Evolutionary conservation across 1,284 basidiomycete genomes (phyloP).

Genomic region (Moniliella sp.): DNA sequence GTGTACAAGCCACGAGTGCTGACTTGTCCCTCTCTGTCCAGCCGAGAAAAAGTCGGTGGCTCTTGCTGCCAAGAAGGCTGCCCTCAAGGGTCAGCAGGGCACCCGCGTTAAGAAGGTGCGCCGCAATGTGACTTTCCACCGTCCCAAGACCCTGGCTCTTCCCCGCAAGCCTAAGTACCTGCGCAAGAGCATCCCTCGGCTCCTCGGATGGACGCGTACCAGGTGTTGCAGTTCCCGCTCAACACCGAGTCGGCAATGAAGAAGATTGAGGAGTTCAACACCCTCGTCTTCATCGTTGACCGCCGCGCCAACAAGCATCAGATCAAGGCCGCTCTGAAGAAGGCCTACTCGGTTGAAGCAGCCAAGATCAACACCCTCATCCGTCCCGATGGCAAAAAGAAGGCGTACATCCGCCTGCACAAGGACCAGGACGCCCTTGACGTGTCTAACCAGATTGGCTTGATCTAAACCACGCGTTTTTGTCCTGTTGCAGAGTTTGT

Average conservation of each 20-base stretch:
- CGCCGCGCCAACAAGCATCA: conserved; percentile 76
- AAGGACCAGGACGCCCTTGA: conserved; percentile 90
- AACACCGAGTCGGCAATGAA: conserved; percentile 44
- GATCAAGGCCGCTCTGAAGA: conserved; percentile 96
- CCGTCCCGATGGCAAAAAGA: conserved; percentile 95
- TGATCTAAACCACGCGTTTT: too few relatives aligned
- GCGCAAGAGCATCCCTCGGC: conserved; percentile 72
- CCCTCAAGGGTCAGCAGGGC: conserved; percentile 61
- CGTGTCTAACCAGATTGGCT: conserved; percentile 84
- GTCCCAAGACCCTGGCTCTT: conserved; percentile 77
- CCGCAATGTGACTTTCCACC: conserved; percentile 75
- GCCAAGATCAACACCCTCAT: conserved; percentile 94
- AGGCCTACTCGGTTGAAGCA: conserved; percentile 90
- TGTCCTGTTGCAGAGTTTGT: too few relatives aligned
- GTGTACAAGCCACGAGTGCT: too few relatives aligned
- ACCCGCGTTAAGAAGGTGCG: conserved; percentile 63
- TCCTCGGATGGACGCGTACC: conserved; percentile 86
- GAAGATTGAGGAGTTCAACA: conserved; percentile 99
- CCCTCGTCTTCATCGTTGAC: conserved; percentile 91
- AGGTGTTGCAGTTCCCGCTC: conserved; percentile 60
- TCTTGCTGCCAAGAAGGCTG: conserved; percentile 86
- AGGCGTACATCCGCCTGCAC: conserved; percentile 87
- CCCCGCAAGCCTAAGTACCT: conserved; percentile 71
- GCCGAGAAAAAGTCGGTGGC: too few relatives aligned
- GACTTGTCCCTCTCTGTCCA: too few relatives aligned